Evolutionary conservation across 2,329 filamentous ascomycete species (phyloP), one percentile per base, ranked within the genome.

Genomic region (Colletotrichum lindemuthianum): DNA sequence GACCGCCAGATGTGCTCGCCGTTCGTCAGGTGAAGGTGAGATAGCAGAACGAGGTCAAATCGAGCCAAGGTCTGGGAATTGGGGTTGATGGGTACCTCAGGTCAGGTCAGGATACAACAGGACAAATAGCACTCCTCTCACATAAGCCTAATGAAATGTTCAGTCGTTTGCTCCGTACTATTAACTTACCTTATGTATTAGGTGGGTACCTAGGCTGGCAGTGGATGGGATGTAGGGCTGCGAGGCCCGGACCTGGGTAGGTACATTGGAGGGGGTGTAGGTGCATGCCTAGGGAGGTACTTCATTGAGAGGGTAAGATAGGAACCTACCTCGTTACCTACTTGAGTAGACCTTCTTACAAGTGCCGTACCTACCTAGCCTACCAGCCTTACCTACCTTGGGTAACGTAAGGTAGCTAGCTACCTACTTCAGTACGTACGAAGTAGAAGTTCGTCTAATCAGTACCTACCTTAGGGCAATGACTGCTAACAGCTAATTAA

Each of bases 11-110:
- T 6, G 34, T 39, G 43, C 43, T 13, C 15, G 37, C 39, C 43
- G 43, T n/a, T 11, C 11, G 58, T 12, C 49, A 44, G 16, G 24
- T 54, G 4, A 13, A 52, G 41, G 60, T 24, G 11, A 40, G 44
- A 24, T 34, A 34, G 34, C 24, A 24, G 24, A 4, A 24, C 24
- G 24, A 24, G 24, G 24, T 24, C 24, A 24, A 2, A 4, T 24
- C 24, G 24, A 24, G 24, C 24, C 9, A n/a, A 58, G 12, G 45
- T 34, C 24, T 24, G 24, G 24, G 24, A 24, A 13, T 40, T 13
- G 37, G 9, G 9, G 4, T 40, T 40, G 43, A 45, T 45, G 43
- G 43, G 8, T 10, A 32, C 15, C 15, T 10, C n/a, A 10, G 15
- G 43, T 16, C 43, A 16, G 24, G 16, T 11, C 37, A 40, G 37